Conservation (phyloP, 2,329 filamentous ascomycete genomes). For the Monosporascus sp. region DNA sequence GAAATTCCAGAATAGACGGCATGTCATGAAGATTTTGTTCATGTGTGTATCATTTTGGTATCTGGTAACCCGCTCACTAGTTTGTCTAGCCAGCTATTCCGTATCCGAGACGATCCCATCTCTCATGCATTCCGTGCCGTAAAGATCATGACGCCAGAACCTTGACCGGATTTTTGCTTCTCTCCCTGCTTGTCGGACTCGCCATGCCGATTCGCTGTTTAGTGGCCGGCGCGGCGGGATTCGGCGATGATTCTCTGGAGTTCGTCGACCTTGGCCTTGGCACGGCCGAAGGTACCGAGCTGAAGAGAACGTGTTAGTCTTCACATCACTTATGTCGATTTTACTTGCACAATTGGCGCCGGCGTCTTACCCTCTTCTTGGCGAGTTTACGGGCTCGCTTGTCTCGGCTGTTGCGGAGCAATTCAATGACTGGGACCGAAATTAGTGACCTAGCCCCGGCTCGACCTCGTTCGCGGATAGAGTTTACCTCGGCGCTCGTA, state of each 20-base stretch:
- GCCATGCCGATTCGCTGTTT: conserved; percentile 29
- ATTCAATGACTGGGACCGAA: conserved; percentile 67
- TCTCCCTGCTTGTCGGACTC: conserved; percentile 8
- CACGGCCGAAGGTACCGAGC: conserved; percentile 98
- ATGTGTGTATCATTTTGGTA: conserved; percentile 18
- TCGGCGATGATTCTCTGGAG: conserved; percentile 97
- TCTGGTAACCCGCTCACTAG: conserved; percentile 7
- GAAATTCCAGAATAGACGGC: conserved; percentile 1
- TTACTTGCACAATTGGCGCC: conserved; percentile 29
- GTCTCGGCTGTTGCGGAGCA: conserved; percentile 98
- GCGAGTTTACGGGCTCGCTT: conserved; percentile 98
- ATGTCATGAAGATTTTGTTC: conserved; percentile 5
- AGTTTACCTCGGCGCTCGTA: conserved; percentile 75
- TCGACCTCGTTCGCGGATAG: neutral
- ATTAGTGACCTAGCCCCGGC: neutral
- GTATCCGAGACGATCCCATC: conserved; percentile 9
- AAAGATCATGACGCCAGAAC: conserved; percentile 22
- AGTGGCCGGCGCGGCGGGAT: conserved; percentile 66
- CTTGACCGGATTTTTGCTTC: conserved; percentile 13
- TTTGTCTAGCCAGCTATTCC: conserved; percentile 4
- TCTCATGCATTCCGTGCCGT: conserved; percentile 15
- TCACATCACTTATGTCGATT: conserved; percentile 17
- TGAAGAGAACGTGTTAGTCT: conserved; percentile 28
- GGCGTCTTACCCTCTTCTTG: conserved; percentile 79
- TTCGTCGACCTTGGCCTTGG: conserved; percentile 99